Conservation (phyloP, 495 filamentous ascomycete genomes). For the Lentithecium fluviatile region DNA sequence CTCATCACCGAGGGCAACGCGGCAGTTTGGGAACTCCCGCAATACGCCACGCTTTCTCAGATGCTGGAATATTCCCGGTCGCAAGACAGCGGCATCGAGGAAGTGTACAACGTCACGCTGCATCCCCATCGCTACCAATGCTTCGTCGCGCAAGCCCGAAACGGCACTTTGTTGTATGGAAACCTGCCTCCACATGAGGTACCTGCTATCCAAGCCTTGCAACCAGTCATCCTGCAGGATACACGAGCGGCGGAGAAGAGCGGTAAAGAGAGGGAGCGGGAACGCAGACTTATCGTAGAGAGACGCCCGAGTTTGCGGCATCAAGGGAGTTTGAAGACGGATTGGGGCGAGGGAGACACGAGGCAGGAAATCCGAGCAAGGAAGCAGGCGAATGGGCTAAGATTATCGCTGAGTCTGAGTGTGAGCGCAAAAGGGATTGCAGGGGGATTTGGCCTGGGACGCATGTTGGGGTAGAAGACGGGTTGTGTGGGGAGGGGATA, state of each 20-base stretch:
- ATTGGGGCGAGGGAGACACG: constrained; percentile 5
- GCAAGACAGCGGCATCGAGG: constrained; percentile 17
- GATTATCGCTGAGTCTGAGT: constrained; percentile 16
- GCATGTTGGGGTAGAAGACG: too few species aligned
- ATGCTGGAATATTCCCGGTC: constrained; percentile 18
- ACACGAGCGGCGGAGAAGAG: neutral
- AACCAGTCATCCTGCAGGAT: constrained; percentile 10
- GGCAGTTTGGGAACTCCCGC: constrained; percentile 16
- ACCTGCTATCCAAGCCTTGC: constrained; percentile 1
- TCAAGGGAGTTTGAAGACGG: constrained; percentile 3
- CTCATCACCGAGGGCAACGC: constrained; percentile 24
- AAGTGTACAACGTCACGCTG: constrained; percentile 12
- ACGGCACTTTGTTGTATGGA: constrained; percentile 20
- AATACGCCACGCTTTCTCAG: constrained; percentile 12
- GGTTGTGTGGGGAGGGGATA: too few species aligned
- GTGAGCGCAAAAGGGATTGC: constrained; percentile 6
- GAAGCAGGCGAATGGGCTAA: constrained; percentile 11
- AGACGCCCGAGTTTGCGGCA: constrained; percentile 8
- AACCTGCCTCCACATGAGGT: constrained; percentile 13
- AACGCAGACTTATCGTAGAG: neutral
- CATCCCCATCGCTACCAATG: constrained; percentile 28
- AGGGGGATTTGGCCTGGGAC: neutral
- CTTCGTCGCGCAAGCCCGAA: constrained; percentile 20
- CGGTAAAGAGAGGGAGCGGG: neutral
- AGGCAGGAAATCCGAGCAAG: constrained; percentile 2